Evolutionary conservation across 1,284 basidiomycete genomes (phyloP), one percentile per base, ranked within the genome.

Genomic region (Cryptococcus sp.): DNA sequence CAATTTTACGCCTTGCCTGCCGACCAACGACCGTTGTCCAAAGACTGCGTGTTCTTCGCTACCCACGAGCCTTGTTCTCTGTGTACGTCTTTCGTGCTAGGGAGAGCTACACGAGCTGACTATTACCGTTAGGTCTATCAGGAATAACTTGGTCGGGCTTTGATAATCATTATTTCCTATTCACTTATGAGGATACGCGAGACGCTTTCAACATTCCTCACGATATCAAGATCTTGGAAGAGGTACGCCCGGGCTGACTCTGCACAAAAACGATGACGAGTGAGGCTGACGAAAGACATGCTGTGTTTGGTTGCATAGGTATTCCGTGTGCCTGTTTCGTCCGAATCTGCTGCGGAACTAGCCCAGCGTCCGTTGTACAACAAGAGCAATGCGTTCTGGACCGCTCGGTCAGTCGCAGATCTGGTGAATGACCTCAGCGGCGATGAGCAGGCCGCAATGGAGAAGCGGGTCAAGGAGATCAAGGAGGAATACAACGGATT

Each of bases 21-120:
- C 16, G 55, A 51, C 3, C 26, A 26, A 22, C 55, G 65, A 39
- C 69, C 69, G 3, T 29, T 45, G 16, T 47, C 62, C 2, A 62
- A 55, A 44, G 69, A 70, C 34, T 70, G 69, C 47, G 44, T 70
- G 38, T 70, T 70, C 57, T 67, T 62, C 50, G 65, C 69, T 3
- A 70, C 69, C 13, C 69, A 70, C 38, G 69, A 70, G 52, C 69
- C 69, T 19, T 70, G 69, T 48, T 70, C 69, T 4, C 51, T 70
- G 13, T 70, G 69, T 70, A 51, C 47, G 67, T 67, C 17, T 34
- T 23, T 3, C 11, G 8, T 23, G 5, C n/a, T 11, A 7, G n/a
- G 38, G n/a, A 4, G 16, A 15, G 2, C 8, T 23, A 17, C 43
- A 29, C 54, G 23, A 61, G 22, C 8, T 15, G 13, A 47, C 16